Conservation (phyloP, 148 eudicot species). For the Cornus florida region DNA sequence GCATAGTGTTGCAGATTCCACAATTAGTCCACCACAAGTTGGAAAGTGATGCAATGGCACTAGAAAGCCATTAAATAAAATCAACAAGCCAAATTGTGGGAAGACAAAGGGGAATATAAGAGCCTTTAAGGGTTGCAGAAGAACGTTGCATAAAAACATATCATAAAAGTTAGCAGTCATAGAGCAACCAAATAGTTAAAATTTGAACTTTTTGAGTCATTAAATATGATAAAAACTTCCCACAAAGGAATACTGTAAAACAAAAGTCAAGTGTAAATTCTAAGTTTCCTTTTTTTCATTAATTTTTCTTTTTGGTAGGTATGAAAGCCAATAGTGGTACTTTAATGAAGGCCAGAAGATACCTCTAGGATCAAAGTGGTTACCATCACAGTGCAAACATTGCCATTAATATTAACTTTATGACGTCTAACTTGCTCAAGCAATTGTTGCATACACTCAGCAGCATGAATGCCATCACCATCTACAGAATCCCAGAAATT, state of each 20-base stretch:
- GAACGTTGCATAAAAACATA: not conserved
- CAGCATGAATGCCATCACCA: constrained; percentile 51
- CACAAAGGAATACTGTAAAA: not conserved
- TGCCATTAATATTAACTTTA: constrained; percentile 74
- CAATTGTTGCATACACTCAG: constrained; percentile 84
- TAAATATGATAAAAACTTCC: not conserved
- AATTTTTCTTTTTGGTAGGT: not conserved
- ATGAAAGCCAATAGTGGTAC: not conserved
- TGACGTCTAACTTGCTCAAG: constrained; percentile 82
- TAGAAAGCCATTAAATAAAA: not conserved
- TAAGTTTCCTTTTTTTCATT: not conserved
- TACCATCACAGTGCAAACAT: constrained; percentile 81
- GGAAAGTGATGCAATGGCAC: not conserved
- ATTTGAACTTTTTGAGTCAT: not conserved
- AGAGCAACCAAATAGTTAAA: not conserved
- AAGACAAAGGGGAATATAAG: not conserved
- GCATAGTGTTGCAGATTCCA: not conserved
- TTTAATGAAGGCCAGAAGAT: constrained; percentile 14
- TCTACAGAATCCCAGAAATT: constrained; percentile 56
- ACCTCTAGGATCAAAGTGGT: constrained; percentile 88
- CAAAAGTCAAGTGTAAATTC: not conserved
- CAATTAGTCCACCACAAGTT: not conserved
- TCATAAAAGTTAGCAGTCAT: not conserved
- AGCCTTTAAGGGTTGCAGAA: not conserved
- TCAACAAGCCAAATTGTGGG: not conserved